These are phyloP conservation scores for Austropuccinia psidii DNA, from an alignment of 1,284 basidiomycete species.

Conservation along the genomic window DNA sequence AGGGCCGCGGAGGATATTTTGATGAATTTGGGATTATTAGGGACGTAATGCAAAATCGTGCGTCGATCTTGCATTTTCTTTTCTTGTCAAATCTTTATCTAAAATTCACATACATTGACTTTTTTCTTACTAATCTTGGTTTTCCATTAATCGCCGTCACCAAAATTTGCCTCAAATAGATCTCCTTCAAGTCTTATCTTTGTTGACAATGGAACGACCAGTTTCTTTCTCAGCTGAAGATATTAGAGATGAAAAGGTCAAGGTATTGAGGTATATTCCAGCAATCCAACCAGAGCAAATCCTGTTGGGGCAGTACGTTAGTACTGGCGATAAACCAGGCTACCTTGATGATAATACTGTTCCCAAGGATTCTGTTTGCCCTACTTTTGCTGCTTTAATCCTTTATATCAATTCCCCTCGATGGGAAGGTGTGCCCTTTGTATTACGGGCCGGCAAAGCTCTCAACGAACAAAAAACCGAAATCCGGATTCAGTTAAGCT, in stretches of 20 bases:
- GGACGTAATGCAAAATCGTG: slow-evolving; percentile 92
- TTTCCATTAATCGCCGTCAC: slow-evolving; percentile 28
- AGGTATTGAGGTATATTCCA: slow-evolving; percentile 81
- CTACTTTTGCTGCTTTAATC: slow-evolving; percentile 80
- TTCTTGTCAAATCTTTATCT: slow-evolving; percentile 9
- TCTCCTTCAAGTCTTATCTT: slow-evolving; percentile 79
- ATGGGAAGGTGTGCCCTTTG: slow-evolving; percentile 96
- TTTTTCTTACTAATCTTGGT: not conserved
- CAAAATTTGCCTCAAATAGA: slow-evolving; percentile 53
- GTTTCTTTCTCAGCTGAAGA: slow-evolving; percentile 95
- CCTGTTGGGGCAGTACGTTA: slow-evolving; percentile 84
- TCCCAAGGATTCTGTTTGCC: slow-evolving; percentile 79
- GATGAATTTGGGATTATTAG: slow-evolving; percentile 97
- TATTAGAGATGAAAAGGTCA: slow-evolving; percentile 96
- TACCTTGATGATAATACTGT: slow-evolving; percentile 93
- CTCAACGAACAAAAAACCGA: slow-evolving; percentile 95
- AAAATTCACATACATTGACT: not conserved
- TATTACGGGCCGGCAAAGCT: slow-evolving; percentile 94
- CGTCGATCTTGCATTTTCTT: slow-evolving; percentile 48
- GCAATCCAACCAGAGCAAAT: slow-evolving; percentile 68
- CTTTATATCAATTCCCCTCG: slow-evolving; percentile 86
- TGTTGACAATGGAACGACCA: slow-evolving; percentile 90
- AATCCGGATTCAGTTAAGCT: slow-evolving; percentile 66
- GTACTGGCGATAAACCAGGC: slow-evolving; percentile 82
- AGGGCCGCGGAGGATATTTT: slow-evolving; percentile 94